Base-by-base conservation (phyloP, 2,329 filamentous ascomycete species). In the Neophaeococcomyces mojaviensis region DNA sequence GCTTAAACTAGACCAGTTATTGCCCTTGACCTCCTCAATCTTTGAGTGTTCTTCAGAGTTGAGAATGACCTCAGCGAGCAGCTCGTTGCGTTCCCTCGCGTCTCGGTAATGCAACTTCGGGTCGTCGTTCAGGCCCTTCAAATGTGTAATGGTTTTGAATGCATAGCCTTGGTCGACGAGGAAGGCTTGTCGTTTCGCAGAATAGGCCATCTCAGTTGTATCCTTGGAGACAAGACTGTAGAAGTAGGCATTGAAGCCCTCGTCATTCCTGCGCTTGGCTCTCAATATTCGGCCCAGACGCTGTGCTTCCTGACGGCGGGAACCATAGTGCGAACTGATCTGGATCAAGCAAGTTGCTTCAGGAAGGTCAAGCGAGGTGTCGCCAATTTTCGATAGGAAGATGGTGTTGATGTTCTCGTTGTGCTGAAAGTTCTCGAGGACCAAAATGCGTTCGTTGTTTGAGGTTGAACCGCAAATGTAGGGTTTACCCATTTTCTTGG, bases 191-290 rank as follows among this genome's bases (percentile, higher is more conserved):
- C 92, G 79, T 66, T 96, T 97, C 3, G 88, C 89, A 0, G 90
- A 96, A 65, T 95, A 98, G 62, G 82, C 92, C 90, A 98, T 97
- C 64, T 98, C 92, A 51, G 89, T 84, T 0, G 92, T 98, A 62
- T 98, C 92, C 64, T 97, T 97, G 4, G 87, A 94, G 3, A 98
- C 92, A 1, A 98, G 77, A 0, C 88, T 94, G 68, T 98, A 98
- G 71, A 98, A 98, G 66, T 97, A 98, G 0, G 92, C 92, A 61
- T 98, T 98, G 67, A 98, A 98, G 6, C 92, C 92, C 64, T 97
- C 92, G 57, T 98, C 92, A 58, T 96, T 97, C 62, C 92, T 79
- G 15, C 92, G 81, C 68, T 98, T 98, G 12, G 92, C 92, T 67
- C 92, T 79, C 2, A 98, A 78, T 58, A 98, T 97, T 42, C 92